Evolutionary conservation across 2,329 filamentous ascomycete genomes (phyloP).

Genomic region (Daldinia sp.): DNA sequence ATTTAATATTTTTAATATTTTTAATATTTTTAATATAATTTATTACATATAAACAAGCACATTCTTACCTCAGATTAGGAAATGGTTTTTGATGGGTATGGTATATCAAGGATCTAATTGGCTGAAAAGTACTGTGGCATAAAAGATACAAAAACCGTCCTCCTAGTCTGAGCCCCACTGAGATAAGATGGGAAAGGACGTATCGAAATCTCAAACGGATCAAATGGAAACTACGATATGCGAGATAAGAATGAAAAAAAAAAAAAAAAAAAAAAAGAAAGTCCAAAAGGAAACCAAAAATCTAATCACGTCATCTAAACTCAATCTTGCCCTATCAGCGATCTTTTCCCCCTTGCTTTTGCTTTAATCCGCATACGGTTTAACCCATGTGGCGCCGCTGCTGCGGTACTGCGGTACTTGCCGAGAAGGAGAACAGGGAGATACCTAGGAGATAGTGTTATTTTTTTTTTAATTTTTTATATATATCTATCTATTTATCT

Average conservation of each 20-base stretch:
- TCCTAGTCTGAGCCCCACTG: neutral
- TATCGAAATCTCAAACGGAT: neutral
- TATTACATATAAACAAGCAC: too few relatives aligned
- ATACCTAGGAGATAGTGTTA: neutral
- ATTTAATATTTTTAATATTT: too few relatives aligned
- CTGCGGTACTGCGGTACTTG: slow-evolving; percentile 9
- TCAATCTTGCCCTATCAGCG: slow-evolving; percentile 16
- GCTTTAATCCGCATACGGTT: slow-evolving; percentile 6
- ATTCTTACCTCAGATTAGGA: too few relatives aligned
- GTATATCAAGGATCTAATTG: too few relatives aligned
- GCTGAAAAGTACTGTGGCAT: too few relatives aligned
- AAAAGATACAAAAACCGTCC: too few relatives aligned
- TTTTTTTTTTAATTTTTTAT: too few relatives aligned
- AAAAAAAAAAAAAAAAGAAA: too few relatives aligned
- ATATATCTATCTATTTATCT: too few relatives aligned
- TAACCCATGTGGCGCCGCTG: slow-evolving; percentile 26
- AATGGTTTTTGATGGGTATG: too few relatives aligned
- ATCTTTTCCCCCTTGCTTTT: slow-evolving; percentile 5
- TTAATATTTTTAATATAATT: too few relatives aligned
- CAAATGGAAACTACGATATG: neutral
- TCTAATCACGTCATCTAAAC: slow-evolving; percentile 34
- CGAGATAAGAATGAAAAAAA: slow-evolving; percentile 27
- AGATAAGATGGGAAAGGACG: neutral
- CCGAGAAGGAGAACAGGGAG: slow-evolving; percentile 25
- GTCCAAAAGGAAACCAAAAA: too few relatives aligned